Evolutionary conservation across 306 rosid genomes (phyloP).

Genomic region (Cyamopsis tetragonoloba): DNA sequence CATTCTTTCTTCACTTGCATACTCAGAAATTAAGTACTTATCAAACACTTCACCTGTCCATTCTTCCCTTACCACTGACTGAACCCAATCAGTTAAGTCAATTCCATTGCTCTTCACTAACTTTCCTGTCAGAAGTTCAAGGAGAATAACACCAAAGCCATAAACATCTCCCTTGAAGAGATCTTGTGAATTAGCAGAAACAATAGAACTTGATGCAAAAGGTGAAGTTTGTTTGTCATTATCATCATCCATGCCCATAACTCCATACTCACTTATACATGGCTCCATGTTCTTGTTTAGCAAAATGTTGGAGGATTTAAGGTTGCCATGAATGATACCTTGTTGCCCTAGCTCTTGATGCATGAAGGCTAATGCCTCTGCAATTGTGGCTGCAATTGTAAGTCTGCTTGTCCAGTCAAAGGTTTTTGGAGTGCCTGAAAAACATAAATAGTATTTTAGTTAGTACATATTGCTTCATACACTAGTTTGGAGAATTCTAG

Average conservation of each 20-base stretch:
- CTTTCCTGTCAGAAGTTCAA: constrained; percentile 81
- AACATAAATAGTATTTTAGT: constrained; percentile 7
- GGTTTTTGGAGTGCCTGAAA: constrained; percentile 50
- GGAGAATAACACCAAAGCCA: constrained; percentile 77
- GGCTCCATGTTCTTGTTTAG: constrained; percentile 67
- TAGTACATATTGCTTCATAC: neutral
- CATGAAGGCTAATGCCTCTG: constrained; percentile 74
- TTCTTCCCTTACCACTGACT: constrained; percentile 72
- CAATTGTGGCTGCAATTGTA: constrained; percentile 43
- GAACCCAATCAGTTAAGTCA: constrained; percentile 76
- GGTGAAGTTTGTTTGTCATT: constrained; percentile 25
- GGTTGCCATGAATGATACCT: constrained; percentile 65
- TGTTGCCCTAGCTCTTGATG: constrained; percentile 51
- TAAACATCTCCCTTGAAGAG: constrained; percentile 53
- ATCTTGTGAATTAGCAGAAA: neutral
- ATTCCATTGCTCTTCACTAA: constrained; percentile 55
- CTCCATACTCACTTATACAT: constrained; percentile 74
- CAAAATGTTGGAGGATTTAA: constrained; percentile 79
- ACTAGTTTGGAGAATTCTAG: neutral
- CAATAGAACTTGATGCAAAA: constrained; percentile 3
- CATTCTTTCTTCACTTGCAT: constrained; percentile 80
- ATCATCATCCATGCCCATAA: constrained; percentile 30
- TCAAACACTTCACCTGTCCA: constrained; percentile 94
- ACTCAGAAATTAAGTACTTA: constrained; percentile 43
- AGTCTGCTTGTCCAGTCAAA: constrained; percentile 74